Base-by-base conservation (phyloP, 202 grass and related monocot genomes). In the Hordeum pubiflorum region DNA sequence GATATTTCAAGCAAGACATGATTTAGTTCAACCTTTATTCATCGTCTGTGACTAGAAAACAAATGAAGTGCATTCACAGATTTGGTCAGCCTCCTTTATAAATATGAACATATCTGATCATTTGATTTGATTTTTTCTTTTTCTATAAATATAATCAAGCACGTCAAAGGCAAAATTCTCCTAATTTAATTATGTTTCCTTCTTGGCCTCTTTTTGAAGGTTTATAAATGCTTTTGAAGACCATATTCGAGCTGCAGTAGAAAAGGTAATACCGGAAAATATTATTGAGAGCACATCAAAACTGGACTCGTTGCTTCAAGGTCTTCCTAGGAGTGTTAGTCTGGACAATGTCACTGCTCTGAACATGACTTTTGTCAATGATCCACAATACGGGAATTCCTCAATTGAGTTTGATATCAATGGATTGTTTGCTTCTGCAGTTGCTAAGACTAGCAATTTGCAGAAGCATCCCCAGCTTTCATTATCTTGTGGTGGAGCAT, bases 171-270 rank as follows among this genome's bases (percentile, higher is more conserved):
- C 27, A 15, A 81, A 72, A 7, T 4, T 59, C 39, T 43, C 34
- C 65, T 18, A 72, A 4, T 58, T 79, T 63, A 39, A 57, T 68
- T 41, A 66, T 13, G 59, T 61, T 79, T 21, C 57, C 71, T 41
- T 46, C 21, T 77, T 83, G 31, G 24, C 70, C 50, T 69, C 75
- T 12, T 79, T 52, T 78, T 85, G 48, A 92, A 98, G 95, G 88
- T 87, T 98, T 64, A 71, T 95, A 80, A 91, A 98, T 86, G 95
- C 95, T 78, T 98, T 98, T 32, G 87, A 86, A 66, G 89, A 95
- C 74, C 77, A 91, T 74, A 98, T 98, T 64, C 86, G 89, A 89
- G 83, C 90, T 84, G 86, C 95, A 65, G 82, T 98, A 63, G 90
- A 95, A 78, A 94, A 94, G 67, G 88, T 81, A 81, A 87, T 98